Evolutionary conservation across 1,284 basidiomycete genomes (phyloP).

Genomic region (Sporisorium scitamineum): DNA sequence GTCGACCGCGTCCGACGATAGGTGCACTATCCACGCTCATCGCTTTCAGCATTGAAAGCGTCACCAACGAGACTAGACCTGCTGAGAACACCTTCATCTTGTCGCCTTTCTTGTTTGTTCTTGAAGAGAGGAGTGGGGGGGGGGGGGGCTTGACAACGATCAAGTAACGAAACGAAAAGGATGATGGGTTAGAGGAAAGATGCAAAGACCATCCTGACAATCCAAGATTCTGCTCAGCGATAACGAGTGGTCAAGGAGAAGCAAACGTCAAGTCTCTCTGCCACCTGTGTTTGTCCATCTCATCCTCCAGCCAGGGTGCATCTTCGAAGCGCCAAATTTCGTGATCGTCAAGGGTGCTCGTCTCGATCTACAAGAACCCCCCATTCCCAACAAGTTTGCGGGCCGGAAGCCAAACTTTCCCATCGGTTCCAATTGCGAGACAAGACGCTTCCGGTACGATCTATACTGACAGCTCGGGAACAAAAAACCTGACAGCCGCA

Average conservation of each 20-base stretch:
- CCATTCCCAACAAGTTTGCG: too few species aligned
- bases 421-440: too few species aligned
- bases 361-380: too few species aligned
- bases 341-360: too few species aligned
- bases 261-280: neutral
- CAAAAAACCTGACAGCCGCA: too few species aligned
- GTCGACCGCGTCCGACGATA: neutral
- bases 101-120: neutral
- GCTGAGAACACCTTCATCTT: conserved; percentile 12
- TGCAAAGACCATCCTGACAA: neutral
- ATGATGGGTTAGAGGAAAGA: neutral
- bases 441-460: too few species aligned
- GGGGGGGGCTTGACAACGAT: neutral
- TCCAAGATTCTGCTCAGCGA: neutral
- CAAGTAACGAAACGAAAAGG: neutral
- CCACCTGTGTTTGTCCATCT: too few species aligned
- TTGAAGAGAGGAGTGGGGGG: neutral
- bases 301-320: too few species aligned
- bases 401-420: too few species aligned
- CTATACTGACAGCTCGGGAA: too few species aligned
- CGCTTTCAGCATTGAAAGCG: conserved; percentile 15
- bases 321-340: too few species aligned
- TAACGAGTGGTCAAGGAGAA: neutral
- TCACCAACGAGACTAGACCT: conserved; percentile 5
- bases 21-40: conserved; percentile 11